Percentiles rank a stretch among this genome's conserved stretches.
Evolutionary conservation across 2,329 filamentous ascomycete species (phyloP).

Genomic region (Neopestalotiopsis sp.): DNA sequence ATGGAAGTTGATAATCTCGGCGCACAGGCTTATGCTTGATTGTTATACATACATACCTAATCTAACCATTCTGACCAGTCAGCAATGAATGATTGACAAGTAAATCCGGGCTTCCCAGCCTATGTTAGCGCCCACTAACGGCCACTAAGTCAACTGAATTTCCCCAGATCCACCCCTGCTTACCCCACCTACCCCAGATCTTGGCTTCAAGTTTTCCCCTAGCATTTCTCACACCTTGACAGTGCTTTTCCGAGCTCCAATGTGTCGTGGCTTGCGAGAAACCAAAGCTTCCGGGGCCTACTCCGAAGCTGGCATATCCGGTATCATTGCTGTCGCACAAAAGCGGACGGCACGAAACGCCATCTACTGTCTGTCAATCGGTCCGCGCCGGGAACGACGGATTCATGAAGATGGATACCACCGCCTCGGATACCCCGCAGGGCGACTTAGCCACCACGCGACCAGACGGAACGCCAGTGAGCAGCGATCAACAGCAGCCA

Average conservation of each 20-base stretch:
- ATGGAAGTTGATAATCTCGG: no score
- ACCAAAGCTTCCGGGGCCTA: neutral
- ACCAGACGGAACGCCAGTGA: no score
- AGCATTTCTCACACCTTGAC: neutral
- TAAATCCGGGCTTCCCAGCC: no score
- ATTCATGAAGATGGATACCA: neutral
- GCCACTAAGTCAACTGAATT: neutral
- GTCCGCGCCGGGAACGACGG: neutral
- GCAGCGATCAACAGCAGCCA: neutral
- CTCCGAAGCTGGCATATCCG: constrained; percentile 4
- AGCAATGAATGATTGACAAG: no score
- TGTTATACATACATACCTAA: no score
- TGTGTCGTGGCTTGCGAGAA: neutral
- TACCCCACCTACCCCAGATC: neutral
- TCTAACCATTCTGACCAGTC: no score
- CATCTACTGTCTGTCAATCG: neutral
- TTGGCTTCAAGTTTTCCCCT: neutral
- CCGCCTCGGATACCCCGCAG: neutral
- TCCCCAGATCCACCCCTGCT: constrained; percentile 3
- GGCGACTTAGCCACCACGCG: neutral
- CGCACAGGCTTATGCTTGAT: no score
- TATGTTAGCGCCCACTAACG: neutral
- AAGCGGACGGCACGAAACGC: neutral
- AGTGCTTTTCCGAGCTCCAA: neutral
- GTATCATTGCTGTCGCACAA: neutral